Base-by-base conservation (phyloP, 495 filamentous ascomycete genomes). In the Penicillium soppii region DNA sequence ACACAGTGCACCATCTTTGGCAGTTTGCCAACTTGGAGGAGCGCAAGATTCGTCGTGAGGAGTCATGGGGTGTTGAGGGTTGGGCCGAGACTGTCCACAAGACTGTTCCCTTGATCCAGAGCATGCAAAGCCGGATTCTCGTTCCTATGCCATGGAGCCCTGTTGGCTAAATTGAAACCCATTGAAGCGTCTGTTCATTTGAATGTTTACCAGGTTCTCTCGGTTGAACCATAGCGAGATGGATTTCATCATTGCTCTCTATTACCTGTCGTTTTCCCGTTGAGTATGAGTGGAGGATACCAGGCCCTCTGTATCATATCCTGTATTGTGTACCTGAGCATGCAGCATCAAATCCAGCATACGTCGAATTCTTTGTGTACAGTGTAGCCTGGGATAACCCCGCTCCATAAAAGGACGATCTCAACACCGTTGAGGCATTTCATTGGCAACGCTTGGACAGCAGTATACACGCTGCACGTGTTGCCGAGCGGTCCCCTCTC, bases 41-140 rank as follows among this genome's bases (percentile, higher is more conserved):
- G 71, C 80, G 94, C 48, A 94, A 95, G 73, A 80, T 92, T 22
- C 80, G 91, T 48, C 79, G 94, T 49, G 94, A 98, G 79, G 83
- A 92, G 80, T 96, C 91, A 58, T 98, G 95, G 94, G 82, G 84
- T 46, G 85, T 96, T 33, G 87, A 95, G 53, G 95, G 94, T 15
- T 98, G 94, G 94, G 90, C 90, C 12, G 91, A 97, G 60, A 98
- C 94, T 29, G 94, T 98, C 29, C 94, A 98, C 74, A 96, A 95
- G 80, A 98, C 94, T 1, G 95, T 98, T 33, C 94, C 94, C 16
- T 77, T 98, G 44, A 98, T 98, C 63, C 91, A 95, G 78, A 85
- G 74, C 47, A 98, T 98, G 94, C 88, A 92, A 79, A 94, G 89
- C 66, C 78, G 88, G 65, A 91, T 98, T 62, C 67, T 98, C 62